Evolutionary conservation across 768 basidiomycete species (phyloP), one percentile per base, ranked within the genome.

Genomic region (Filobasidium wieringae): DNA sequence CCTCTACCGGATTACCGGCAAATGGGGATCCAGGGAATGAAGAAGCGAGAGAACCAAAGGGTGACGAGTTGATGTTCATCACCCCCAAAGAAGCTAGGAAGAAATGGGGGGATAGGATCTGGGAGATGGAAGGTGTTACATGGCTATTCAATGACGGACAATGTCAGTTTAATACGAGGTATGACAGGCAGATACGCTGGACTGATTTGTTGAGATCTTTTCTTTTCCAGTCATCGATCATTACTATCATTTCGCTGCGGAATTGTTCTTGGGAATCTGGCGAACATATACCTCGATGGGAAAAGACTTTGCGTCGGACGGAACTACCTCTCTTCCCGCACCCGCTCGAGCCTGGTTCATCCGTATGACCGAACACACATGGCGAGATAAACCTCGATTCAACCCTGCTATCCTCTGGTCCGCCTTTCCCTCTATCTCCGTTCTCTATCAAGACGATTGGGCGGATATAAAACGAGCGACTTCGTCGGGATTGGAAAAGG

Each of bases 171-270:
- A 22, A 31, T 26, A 8, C 26, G 27, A 2, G 15, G n/a, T 12
- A 29, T 9, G 54, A 4, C n/a, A 37, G 5, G n/a, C 32, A 12
- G 33, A 7, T 12, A 15, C 26, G 7, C 9, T 32, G 19, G 5
- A 22, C 51, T 58, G 22, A 52, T 39, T 26, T 34, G 30, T 7
- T 26, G 12, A 27, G 19, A n/a, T 11, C 37, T 36, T 6, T 8
- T 37, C 32, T 24, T 5, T 27, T 33, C 19, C 41, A 73, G 72
- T 90, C 78, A 78, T 89, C n/a, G 76, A 78, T 45, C 88, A 90
- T 69, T 90, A 88, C 71, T 90, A 89, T 72, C 88, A 90, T 73
- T 84, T 87, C 59, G 85, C 84, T 31, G 88, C 85, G 0, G 88
- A 91, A 68, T 80, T 87, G 47, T 75, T 87, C 57, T 76, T 89